A percentile compares a stretch with the other conserved stretches of the same genome.
Conservation (phyloP, 371 early-diverging fungal species). For the Rhizopus stolonifer region DNA sequence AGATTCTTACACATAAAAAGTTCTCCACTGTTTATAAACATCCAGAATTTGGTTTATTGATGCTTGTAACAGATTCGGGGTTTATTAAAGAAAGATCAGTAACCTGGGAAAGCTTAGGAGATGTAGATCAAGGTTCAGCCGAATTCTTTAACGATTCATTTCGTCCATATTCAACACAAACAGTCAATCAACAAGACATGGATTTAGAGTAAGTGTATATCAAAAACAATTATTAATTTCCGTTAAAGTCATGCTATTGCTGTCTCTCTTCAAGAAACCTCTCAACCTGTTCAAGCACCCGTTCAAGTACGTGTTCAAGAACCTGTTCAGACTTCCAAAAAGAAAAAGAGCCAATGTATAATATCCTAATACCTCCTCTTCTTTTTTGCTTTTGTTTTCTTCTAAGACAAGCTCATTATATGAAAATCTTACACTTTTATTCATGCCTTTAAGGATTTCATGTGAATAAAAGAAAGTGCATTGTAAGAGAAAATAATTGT, state of each 20-base stretch:
- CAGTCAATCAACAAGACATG: constrained; percentile 27
- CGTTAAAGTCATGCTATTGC: constrained; percentile 18
- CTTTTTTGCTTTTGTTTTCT: no score
- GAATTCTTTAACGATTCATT: constrained; percentile 69
- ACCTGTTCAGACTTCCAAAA: neutral
- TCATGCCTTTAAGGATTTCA: no score
- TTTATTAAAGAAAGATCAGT: constrained; percentile 61
- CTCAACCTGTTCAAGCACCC: neutral
- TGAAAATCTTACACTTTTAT: no score
- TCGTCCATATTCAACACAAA: constrained; percentile 22
- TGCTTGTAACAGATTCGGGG: constrained; percentile 87
- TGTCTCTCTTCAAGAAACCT: constrained; percentile 10
- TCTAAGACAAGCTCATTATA: no score
- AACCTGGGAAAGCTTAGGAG: constrained; percentile 78
- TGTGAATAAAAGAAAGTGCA: no score
- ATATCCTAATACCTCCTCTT: constrained; percentile 4
- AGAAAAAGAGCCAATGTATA: constrained; percentile 7
- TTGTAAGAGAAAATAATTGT: no score
- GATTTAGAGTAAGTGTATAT: constrained; percentile 28
- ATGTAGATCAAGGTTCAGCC: constrained; percentile 67
- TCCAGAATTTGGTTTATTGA: constrained; percentile 60
- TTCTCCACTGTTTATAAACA: constrained; percentile 83
- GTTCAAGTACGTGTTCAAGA: neutral
- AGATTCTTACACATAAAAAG: constrained; percentile 28
- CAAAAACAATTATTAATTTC: neutral